Base-by-base conservation (phyloP, 192 early-diverging fungal species). In the Coemansia sp. region DNA sequence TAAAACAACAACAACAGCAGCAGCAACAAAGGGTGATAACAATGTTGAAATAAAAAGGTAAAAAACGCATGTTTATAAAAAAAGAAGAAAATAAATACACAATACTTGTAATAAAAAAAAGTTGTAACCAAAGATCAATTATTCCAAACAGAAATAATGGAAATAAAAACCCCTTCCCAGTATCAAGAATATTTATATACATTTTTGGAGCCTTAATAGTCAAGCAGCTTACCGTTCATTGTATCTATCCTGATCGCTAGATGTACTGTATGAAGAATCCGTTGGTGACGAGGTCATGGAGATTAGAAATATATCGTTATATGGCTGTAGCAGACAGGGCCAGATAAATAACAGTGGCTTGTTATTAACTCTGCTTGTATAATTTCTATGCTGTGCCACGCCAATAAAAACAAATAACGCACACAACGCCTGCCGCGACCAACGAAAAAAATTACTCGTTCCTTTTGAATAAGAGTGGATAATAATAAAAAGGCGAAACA, bases 261-360 rank as follows among this genome's bases (percentile, higher is more conserved):
- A 54, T 36, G 62, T 59, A 51, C 62, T 71, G 58, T 64, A 71
- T 19, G 62, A 71, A 23, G 68, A 64, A 19, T 29, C 19, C 42
- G 68, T 49, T 29, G 53, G 62, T 36, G 68, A 71, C 34, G 68
- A 56, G 14, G 62, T 64, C 62, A 64, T 54, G 36, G 51, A 51
- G 1, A 51, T 23, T 27, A 23, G 22, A 55, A 32, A 55, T 34
- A 29, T 51, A 23, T 23, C 22, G 30, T 32, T 16, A 42, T 16
- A 42, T n/a, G n/a, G n/a, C n/a, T n/a, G n/a, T n/a, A n/a, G n/a
- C n/a, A n/a, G n/a, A 18, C 13, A 42, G 14, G 16, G 16, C 39
- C 13, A 16, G 13, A 3, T 42, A 42, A 4, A 42, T 42, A 42
- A 10, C 11, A 35, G 34, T 35, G 34, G 34, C 34, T 35, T 35